phyloP scores from a whole-genome alignment of 345 rosid species.

The Salix udensis region DNA sequence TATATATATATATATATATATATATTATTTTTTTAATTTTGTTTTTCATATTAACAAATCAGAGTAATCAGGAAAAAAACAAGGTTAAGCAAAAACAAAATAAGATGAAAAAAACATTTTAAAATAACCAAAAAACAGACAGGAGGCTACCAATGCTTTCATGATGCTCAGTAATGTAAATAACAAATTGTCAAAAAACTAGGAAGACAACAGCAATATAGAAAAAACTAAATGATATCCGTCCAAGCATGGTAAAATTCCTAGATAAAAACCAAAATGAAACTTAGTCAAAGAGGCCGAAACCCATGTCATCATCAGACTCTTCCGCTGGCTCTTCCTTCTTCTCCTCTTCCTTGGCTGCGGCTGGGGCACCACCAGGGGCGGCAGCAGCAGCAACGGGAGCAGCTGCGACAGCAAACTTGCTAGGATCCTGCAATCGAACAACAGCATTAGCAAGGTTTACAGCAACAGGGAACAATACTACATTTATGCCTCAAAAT shows the following conservation, averaged over 20 bases:
- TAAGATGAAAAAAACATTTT: no score
- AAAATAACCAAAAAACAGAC: no score
- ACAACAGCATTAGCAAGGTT: neutral
- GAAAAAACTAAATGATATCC: neutral
- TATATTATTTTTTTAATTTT: no score
- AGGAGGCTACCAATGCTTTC: neutral
- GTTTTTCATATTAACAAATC: no score
- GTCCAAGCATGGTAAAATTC: neutral
- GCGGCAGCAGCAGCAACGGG: constrained; percentile 32
- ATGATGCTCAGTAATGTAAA: neutral
- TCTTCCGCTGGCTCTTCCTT: constrained; percentile 73
- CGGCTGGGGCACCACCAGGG: constrained; percentile 29
- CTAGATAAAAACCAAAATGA: neutral
- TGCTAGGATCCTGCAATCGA: constrained; percentile 64
- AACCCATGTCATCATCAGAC: constrained; percentile 92
- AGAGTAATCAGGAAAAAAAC: no score
- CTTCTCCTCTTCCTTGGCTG: constrained; percentile 59
- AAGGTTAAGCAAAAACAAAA: no score
- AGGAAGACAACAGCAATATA: neutral
- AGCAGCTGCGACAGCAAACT: constrained; percentile 56
- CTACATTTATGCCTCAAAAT: neutral
- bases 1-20: no score
- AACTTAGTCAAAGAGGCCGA: constrained; percentile 64
- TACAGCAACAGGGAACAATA: neutral
- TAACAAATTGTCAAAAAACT: neutral